phyloP scores from a whole-genome alignment of 257 asterid genomes.

The Nicotiana tabacum region DNA sequence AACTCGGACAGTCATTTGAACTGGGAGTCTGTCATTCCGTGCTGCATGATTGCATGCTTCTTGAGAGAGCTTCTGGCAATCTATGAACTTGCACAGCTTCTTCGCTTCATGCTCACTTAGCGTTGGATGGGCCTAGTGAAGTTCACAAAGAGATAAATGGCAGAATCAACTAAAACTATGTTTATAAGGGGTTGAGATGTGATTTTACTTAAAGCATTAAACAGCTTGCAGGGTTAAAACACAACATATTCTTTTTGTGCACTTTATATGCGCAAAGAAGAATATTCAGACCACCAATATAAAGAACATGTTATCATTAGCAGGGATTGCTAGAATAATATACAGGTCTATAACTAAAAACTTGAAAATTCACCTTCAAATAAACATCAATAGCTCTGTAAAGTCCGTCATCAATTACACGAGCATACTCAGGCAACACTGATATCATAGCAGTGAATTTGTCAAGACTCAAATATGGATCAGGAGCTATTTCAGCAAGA shows the following conservation, averaged over 20 bases:
- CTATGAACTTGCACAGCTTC: constrained; percentile 54
- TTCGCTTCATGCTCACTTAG: constrained; percentile 46
- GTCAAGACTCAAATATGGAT: constrained; percentile 52
- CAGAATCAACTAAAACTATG: background rate
- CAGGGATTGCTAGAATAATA: background rate
- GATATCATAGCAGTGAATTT: constrained; percentile 50
- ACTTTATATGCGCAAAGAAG: background rate
- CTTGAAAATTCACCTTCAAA: constrained; percentile 43
- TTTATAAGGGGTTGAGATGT: background rate
- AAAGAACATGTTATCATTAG: background rate
- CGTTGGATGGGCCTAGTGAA: constrained; percentile 46
- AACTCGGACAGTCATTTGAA: constrained; percentile 49
- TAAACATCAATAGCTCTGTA: constrained; percentile 64
- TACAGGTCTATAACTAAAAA: background rate
- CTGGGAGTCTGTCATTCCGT: constrained; percentile 58
- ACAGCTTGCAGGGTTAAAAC: background rate
- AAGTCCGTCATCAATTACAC: constrained; percentile 58
- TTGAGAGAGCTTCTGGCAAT: constrained; percentile 61
- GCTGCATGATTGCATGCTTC: constrained; percentile 74
- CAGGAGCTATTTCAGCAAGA: constrained; percentile 66
- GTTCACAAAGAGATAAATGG: background rate
- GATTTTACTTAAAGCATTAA: background rate
- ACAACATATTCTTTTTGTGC: background rate
- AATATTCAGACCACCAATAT: background rate
- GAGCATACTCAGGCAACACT: constrained; percentile 66